Conservation (phyloP, 2,329 filamentous ascomycete genomes). For the Phialocephala subalpina region DNA sequence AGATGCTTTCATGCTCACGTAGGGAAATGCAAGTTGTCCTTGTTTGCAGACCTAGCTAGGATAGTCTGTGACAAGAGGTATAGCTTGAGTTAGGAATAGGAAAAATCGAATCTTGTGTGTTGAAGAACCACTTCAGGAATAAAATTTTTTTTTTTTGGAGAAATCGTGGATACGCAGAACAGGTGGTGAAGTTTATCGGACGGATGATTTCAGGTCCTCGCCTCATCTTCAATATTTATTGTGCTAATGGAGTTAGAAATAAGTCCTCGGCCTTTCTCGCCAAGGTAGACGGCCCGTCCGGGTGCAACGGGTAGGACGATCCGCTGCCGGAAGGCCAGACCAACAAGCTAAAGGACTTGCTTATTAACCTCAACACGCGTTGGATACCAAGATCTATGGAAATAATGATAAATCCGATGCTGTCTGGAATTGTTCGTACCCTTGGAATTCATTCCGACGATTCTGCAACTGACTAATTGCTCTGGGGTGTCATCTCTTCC, state of each 20-base stretch:
- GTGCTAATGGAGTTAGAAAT: no score
- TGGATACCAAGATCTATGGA: not conserved
- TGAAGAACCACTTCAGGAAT: no score
- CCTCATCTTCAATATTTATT: no score
- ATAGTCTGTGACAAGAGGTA: not conserved
- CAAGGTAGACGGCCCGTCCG: not conserved
- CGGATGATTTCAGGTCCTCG: no score
- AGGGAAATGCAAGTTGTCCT: not conserved
- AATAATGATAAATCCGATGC: not conserved
- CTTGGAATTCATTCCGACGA: not conserved
- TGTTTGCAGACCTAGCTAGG: not conserved
- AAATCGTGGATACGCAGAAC: no score
- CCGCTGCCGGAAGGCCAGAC: not conserved
- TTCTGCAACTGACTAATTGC: constrained; percentile 1
- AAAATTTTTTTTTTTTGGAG: no score
- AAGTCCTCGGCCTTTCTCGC: no score
- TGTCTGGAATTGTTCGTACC: not conserved
- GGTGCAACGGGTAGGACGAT: not conserved
- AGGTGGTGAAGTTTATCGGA: no score
- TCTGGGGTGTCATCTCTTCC: not conserved
- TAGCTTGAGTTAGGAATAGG: not conserved
- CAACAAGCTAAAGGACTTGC: not conserved
- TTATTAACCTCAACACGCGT: not conserved
- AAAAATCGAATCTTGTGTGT: no score
- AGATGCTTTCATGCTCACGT: constrained; percentile 2